Evolutionary conservation across 352 stramenopile species (phyloP).

Genomic region (Pythium oligandrum): DNA sequence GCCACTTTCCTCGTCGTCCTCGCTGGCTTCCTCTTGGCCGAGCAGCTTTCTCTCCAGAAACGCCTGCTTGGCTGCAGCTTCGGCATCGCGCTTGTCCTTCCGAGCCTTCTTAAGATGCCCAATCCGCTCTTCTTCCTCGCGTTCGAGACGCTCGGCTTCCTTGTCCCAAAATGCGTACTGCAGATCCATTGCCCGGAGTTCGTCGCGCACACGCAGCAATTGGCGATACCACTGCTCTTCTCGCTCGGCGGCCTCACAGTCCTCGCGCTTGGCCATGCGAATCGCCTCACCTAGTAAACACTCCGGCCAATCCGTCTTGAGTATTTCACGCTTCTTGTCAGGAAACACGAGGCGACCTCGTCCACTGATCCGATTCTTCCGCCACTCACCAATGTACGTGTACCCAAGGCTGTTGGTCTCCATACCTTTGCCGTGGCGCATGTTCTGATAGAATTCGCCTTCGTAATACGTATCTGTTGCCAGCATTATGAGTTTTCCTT

Average conservation of each 20-base stretch:
- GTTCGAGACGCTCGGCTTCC: slow-evolving; percentile 44
- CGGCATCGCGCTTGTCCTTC: slow-evolving; percentile 47
- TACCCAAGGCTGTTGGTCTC: slow-evolving; percentile 63
- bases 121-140: slow-evolving; percentile 40
- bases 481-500: slow-evolving; percentile 38
- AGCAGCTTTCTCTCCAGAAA: slow-evolving; percentile 46
- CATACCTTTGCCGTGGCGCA: slow-evolving; percentile 50
- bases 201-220: slow-evolving; percentile 60
- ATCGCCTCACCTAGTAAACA: slow-evolving; percentile 59
- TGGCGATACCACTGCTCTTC: slow-evolving; percentile 48
- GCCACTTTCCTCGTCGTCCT: slow-evolving; percentile 11
- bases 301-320: slow-evolving; percentile 47
- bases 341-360: slow-evolving; percentile 38
- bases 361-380: slow-evolving; percentile 50
- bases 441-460: slow-evolving; percentile 62
- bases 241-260: slow-evolving; percentile 7
- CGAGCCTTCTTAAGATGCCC: slow-evolving; percentile 40
- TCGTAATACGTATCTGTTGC: slow-evolving; percentile 48
- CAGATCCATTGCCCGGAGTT: slow-evolving; percentile 55
- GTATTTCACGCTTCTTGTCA: slow-evolving; percentile 34
- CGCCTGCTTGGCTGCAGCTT: slow-evolving; percentile 45
- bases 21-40: slow-evolving; percentile 13
- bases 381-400: slow-evolving; percentile 47
- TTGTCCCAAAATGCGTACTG: slow-evolving; percentile 57
- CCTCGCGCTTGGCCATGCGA: slow-evolving; percentile 41